Percentiles rank a stretch among this genome's conserved stretches.
Conservation (phyloP, 345 rosid genomes). For the Eucalyptus marginata region DNA sequence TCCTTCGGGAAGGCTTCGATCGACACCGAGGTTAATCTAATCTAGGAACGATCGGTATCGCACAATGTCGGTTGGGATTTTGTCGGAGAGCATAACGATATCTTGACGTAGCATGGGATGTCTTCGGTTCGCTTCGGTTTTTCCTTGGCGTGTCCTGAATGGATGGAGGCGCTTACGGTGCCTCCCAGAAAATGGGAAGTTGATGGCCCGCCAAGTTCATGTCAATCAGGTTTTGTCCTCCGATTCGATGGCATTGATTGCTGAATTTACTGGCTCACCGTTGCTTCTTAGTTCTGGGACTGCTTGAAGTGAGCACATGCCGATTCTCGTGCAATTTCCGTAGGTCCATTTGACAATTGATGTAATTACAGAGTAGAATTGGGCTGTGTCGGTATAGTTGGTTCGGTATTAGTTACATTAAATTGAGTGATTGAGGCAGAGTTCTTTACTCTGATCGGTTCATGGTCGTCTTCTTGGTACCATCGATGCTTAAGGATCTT, state of each 20-base stretch:
- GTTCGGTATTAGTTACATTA: neutral
- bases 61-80: neutral
- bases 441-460: neutral
- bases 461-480: neutral
- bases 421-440: neutral
- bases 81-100: neutral
- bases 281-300: neutral
- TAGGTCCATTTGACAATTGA: neutral
- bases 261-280: neutral
- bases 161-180: neutral
- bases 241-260: neutral
- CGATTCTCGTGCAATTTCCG: neutral
- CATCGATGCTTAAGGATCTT: neutral
- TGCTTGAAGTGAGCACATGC: neutral
- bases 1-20: neutral
- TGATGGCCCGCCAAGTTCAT: neutral
- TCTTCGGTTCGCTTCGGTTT: neutral
- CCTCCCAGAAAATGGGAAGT: neutral
- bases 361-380: neutral
- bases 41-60: neutral
- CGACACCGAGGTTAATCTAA: neutral
- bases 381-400: neutral
- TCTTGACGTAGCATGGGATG: neutral
- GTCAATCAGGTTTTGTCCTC: neutral
- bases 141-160: neutral